These are phyloP conservation scores for Puya raimondii DNA, from an alignment of 176 grass and related monocot genomes.

Conservation along the genomic window DNA sequence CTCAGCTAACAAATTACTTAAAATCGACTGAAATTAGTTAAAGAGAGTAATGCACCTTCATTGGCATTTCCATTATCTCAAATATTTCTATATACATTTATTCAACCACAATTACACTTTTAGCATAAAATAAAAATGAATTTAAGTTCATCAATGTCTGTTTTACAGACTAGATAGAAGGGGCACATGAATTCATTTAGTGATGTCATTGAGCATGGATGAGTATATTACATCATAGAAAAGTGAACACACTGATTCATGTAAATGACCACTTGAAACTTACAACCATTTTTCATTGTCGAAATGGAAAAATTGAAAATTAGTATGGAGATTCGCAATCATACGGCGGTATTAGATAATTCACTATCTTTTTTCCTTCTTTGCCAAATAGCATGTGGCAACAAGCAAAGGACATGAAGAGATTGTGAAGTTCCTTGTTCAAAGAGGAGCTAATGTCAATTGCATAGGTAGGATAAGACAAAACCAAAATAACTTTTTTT, in stretches of 20 bases:
- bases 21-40: neutral
- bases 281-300: neutral
- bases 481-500: neutral
- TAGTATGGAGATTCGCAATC: neutral
- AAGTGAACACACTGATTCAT: too few relatives aligned
- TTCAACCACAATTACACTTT: too few relatives aligned
- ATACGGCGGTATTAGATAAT: neutral
- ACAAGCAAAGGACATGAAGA: slow-evolving; percentile 72
- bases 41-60: neutral
- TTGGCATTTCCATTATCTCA: too few relatives aligned
- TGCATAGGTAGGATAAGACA: slow-evolving; percentile 42
- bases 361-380: neutral
- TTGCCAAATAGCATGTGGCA: slow-evolving; percentile 57
- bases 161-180: too few relatives aligned
- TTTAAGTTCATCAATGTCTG: too few relatives aligned
- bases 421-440: slow-evolving; percentile 63
- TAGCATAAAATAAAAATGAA: too few relatives aligned
- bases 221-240: too few relatives aligned
- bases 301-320: neutral
- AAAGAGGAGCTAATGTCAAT: slow-evolving; percentile 53
- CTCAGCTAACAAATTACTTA: neutral
- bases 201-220: too few relatives aligned
- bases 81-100: too few relatives aligned
- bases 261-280: too few relatives aligned
- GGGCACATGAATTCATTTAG: too few relatives aligned